These are phyloP conservation scores for Boeremia lycopersici DNA, from an alignment of 2,329 filamentous ascomycete genomes.

Conservation along the genomic window DNA sequence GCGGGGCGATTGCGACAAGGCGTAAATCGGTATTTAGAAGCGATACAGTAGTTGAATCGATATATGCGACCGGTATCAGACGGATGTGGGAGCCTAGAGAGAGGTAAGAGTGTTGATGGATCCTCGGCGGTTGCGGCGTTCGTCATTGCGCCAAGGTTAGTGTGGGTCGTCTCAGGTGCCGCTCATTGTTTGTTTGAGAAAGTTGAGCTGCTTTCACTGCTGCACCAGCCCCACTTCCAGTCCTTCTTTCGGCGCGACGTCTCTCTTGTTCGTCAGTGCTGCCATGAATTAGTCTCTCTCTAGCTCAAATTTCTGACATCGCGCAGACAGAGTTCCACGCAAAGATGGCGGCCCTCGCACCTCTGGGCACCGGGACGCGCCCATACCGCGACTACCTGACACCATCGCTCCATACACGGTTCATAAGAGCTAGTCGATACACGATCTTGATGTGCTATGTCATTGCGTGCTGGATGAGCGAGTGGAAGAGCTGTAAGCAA, in stretches of 20 bases:
- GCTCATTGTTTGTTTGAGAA: conserved; percentile 37
- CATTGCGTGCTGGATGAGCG: conserved; percentile 72
- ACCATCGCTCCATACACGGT: conserved; percentile 83
- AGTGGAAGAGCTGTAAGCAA: conserved; percentile 67
- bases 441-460: conserved; percentile 74
- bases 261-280: conserved; percentile 6
- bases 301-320: background rate
- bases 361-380: conserved; percentile 55
- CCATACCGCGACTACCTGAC: conserved; percentile 90
- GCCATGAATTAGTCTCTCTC: conserved; percentile 31
- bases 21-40: background rate
- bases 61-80: conserved; percentile 12
- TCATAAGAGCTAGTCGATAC: conserved; percentile 75
- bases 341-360: conserved; percentile 35
- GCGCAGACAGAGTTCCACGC: conserved; percentile 22
- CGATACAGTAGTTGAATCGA: background rate
- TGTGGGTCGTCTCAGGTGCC: conserved; percentile 21
- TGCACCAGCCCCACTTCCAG: conserved; percentile 10
- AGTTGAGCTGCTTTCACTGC: conserved; percentile 17
- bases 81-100: conserved; percentile 12
- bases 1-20: background rate
- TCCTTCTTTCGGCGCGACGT: conserved; percentile 18
- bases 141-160: conserved; percentile 19
- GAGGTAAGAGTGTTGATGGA: conserved; percentile 18
- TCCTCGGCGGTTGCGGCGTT: conserved; percentile 29